Percentiles rank a stretch among this genome's conserved stretches.
Conservation (phyloP, 78 protist genomes). For the Chrysochromulina tobinii region DNA sequence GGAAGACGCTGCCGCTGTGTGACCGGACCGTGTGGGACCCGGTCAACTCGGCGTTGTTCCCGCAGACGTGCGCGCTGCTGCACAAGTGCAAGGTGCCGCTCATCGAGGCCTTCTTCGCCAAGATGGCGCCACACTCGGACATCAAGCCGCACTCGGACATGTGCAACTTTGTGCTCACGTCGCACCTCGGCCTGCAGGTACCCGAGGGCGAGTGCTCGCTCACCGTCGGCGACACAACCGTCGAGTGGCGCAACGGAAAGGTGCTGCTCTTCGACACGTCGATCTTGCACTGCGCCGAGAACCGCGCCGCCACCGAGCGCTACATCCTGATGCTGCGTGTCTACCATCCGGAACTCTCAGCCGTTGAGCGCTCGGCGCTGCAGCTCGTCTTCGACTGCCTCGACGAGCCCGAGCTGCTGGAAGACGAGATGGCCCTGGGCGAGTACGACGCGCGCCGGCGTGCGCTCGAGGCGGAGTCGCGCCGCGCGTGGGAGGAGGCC, state of each 20-base stretch:
- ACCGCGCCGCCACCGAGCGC: background rate
- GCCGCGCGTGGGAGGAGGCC: background rate
- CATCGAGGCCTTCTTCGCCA: slow-evolving; percentile 11
- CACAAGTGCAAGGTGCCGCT: background rate
- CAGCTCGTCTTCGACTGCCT: too few relatives aligned
- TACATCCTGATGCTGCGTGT: background rate
- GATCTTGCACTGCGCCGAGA: background rate
- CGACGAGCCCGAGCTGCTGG: background rate
- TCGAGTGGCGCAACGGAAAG: background rate
- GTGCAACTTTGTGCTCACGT: slow-evolving; percentile 6
- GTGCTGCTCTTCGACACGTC: slow-evolving; percentile 30
- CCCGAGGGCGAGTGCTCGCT: background rate
- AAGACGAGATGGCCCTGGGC: background rate
- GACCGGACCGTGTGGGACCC: slow-evolving; percentile 1
- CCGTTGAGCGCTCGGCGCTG: background rate
- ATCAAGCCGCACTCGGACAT: slow-evolving; percentile 4
- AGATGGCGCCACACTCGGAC: background rate
- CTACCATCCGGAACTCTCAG: background rate
- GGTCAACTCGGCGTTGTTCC: background rate
- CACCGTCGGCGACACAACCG: background rate
- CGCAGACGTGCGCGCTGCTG: background rate
- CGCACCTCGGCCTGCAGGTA: slow-evolving; percentile 2
- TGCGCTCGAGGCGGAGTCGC: background rate
- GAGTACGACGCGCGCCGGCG: slow-evolving; percentile 1
- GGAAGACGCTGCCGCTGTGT: background rate